A percentile compares a stretch with the other conserved stretches of the same genome.
phyloP scores from a whole-genome alignment of 2,329 filamentous ascomycete genomes.

The Penicillium sp. region DNA sequence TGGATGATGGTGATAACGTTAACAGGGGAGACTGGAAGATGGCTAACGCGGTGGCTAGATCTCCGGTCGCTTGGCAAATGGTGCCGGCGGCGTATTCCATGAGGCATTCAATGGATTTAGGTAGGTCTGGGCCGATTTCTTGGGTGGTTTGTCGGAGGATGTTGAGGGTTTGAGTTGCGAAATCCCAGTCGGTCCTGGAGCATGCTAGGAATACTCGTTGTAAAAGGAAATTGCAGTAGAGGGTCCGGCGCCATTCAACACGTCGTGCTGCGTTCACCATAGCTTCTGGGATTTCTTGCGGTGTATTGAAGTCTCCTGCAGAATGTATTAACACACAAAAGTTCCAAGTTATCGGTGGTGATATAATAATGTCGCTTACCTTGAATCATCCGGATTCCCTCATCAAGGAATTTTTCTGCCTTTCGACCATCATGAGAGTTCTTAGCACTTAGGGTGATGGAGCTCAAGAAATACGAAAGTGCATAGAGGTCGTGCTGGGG shows the following conservation, averaged over 20 bases:
- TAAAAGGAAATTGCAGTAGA: conserved; percentile 72
- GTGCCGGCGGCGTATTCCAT: conserved; percentile 74
- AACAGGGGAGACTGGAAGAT: conserved; percentile 69
- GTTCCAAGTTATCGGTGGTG: not conserved
- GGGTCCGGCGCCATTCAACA: conserved; percentile 66
- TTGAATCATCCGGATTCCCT: conserved; percentile 59
- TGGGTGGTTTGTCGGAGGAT: conserved; percentile 55
- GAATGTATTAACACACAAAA: not conserved
- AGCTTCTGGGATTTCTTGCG: conserved; percentile 54
- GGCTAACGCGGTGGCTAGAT: conserved; percentile 68
- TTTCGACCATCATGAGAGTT: conserved; percentile 60
- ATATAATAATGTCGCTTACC: conserved; percentile 35
- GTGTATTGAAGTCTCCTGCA: conserved; percentile 41
- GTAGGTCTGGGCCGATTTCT: conserved; percentile 46
- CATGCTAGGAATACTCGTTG: conserved; percentile 72
- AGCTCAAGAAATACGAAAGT: conserved; percentile 63
- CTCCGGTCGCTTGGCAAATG: conserved; percentile 76
- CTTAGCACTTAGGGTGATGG: conserved; percentile 59
- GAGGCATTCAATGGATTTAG: conserved; percentile 55
- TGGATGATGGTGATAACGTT: conserved; percentile 49
- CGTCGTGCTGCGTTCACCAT: conserved; percentile 63
- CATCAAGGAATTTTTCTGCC: conserved; percentile 60
- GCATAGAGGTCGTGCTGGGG: conserved; percentile 63
- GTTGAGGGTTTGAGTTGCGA: conserved; percentile 62
- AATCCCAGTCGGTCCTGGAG: conserved; percentile 71